Percentiles rank a stretch among this genome's conserved stretches.
Evolutionary conservation across 202 grass and related monocot species (phyloP).

Genomic region (Digitaria exilis): DNA sequence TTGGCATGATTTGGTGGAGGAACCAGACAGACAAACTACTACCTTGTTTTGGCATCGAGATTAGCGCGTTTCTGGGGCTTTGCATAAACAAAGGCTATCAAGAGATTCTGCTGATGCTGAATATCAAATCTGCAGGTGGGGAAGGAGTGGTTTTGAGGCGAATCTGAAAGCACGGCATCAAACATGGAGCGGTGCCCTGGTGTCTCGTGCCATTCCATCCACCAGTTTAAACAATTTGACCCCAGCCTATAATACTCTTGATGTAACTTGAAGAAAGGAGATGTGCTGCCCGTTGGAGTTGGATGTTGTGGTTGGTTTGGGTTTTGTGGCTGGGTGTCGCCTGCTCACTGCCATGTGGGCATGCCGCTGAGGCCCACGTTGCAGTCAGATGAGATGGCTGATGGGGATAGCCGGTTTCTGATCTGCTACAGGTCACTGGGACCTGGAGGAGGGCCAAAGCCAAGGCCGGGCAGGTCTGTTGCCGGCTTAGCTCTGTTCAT

Average conservation of each 20-base stretch:
- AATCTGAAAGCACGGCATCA: conserved; percentile 29
- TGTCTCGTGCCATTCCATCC: conserved; percentile 2
- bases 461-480: conserved; percentile 11
- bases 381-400: conserved; percentile 12
- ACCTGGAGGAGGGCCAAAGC: conserved; percentile 9
- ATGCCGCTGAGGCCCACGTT: conserved; percentile 12
- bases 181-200: conserved; percentile 39
- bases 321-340: conserved; percentile 16
- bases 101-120: conserved; percentile 32
- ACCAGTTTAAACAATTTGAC: conserved; percentile 31
- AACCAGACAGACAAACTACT: conserved; percentile 21
- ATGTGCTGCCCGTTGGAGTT: neutral
- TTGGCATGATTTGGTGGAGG: conserved; percentile 29
- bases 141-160: neutral
- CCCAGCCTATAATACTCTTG: neutral
- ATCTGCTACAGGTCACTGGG: conserved; percentile 29
- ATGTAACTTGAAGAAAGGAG: conserved; percentile 15
- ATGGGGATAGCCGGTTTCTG: neutral
- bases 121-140: neutral
- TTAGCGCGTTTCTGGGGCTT: neutral
- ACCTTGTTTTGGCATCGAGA: neutral
- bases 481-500: too few relatives aligned
- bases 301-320: conserved; percentile 19
- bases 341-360: conserved; percentile 14
- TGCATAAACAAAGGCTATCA: neutral